A percentile compares a stretch with the other conserved stretches of the same genome.
These are phyloP conservation scores for Irpex rosettiformis DNA, from an alignment of 1,284 basidiomycete species.

Conservation along the genomic window DNA sequence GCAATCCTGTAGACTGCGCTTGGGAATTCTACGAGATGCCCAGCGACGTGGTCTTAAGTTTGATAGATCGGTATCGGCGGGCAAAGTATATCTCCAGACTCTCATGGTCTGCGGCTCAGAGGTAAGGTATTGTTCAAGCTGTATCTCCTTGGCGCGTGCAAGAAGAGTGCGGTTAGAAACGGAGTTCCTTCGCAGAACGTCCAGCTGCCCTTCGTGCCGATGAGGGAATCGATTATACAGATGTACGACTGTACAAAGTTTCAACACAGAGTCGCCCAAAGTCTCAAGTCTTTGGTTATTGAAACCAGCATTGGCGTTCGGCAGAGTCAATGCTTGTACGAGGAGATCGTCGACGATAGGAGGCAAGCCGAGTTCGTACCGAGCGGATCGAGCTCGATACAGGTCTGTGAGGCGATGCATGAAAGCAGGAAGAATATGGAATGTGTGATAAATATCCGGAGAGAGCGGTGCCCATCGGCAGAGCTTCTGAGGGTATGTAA, in stretches of 20 bases:
- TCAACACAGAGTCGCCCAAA: constrained; percentile 78
- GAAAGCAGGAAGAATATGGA: constrained; percentile 60
- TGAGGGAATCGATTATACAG: constrained; percentile 71
- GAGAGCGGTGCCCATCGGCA: constrained; percentile 52
- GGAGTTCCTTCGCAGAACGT: constrained; percentile 54
- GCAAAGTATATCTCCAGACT: constrained; percentile 56
- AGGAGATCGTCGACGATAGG: constrained; percentile 53
- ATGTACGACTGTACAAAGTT: constrained; percentile 72
- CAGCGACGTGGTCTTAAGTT: constrained; percentile 25
- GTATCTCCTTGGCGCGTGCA: constrained; percentile 57
- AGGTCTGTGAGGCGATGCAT: constrained; percentile 61
- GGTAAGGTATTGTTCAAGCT: constrained; percentile 61
- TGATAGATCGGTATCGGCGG: constrained; percentile 31
- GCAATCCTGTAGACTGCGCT: constrained; percentile 77
- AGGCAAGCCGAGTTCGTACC: constrained; percentile 53
- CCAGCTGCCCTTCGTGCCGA: constrained; percentile 79
- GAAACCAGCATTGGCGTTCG: constrained; percentile 55
- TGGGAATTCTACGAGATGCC: constrained; percentile 42
- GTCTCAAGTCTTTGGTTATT: constrained; percentile 85
- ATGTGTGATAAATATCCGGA: constrained; percentile 42
- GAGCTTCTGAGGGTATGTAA: constrained; percentile 47
- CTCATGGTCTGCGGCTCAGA: constrained; percentile 53
- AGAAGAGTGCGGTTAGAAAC: constrained; percentile 71
- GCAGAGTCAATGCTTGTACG: constrained; percentile 72
- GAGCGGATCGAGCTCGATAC: constrained; percentile 53